phyloP scores from a whole-genome alignment of 345 rosid genomes.

The Salix brachista region DNA sequence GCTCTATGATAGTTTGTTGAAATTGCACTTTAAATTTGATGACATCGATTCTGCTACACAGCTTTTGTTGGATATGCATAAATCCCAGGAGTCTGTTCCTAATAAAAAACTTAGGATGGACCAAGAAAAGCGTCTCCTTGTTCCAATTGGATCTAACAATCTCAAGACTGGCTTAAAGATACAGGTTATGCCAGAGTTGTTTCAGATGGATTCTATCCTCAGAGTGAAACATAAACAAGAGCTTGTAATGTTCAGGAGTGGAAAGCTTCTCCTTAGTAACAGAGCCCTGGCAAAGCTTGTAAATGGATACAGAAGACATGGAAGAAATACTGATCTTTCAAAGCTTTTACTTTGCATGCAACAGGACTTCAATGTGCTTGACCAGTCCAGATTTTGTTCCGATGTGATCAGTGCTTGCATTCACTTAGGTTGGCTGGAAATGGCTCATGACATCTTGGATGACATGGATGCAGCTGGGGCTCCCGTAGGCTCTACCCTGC shows the following conservation, averaged over 20 bases:
- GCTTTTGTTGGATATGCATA: conserved; percentile 50
- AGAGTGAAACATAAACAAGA: conserved; percentile 32
- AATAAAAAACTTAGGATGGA: conserved; percentile 21
- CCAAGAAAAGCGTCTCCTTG: conserved; percentile 35
- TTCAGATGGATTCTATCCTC: conserved; percentile 49
- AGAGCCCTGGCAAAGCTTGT: conserved; percentile 65
- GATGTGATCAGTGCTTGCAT: conserved; percentile 61
- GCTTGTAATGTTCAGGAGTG: conserved; percentile 40
- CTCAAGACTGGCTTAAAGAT: conserved; percentile 60
- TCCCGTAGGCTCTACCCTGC: conserved; percentile 31
- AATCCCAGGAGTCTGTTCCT: conserved; percentile 20
- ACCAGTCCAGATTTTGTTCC: conserved; percentile 35
- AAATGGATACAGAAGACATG: conserved; percentile 47
- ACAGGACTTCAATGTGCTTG: conserved; percentile 14
- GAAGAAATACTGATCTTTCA: conserved; percentile 50
- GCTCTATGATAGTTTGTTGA: conserved; percentile 66
- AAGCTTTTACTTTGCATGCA: conserved; percentile 43
- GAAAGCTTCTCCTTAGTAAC: conserved; percentile 45
- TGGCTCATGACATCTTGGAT: conserved; percentile 89
- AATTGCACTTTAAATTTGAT: conserved; percentile 62
- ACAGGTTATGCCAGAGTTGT: conserved; percentile 45
- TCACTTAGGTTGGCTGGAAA: conserved; percentile 60
- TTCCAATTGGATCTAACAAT: conserved; percentile 66
- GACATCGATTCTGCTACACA: conserved; percentile 63
- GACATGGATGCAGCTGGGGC: conserved; percentile 54